These are phyloP conservation scores for Acer yangbiense DNA, from an alignment of 345 rosid genomes.

Conservation along the genomic window DNA sequence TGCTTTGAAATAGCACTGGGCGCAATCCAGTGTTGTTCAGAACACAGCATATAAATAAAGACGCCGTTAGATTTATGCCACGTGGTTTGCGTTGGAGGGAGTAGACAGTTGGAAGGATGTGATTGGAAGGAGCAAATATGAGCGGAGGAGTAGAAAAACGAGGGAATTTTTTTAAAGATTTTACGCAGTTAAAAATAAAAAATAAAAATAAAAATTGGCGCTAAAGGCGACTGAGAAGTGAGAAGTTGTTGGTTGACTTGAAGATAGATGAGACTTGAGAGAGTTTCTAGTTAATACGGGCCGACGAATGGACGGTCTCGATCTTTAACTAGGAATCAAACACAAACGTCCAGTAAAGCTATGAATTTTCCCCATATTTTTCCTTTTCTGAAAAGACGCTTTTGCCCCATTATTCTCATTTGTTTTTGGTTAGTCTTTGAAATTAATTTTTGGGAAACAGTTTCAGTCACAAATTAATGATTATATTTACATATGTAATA, in stretches of 20 bases:
- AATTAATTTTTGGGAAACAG: too few species aligned
- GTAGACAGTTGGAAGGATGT: neutral
- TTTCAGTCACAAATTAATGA: too few species aligned
- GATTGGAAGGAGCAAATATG: neutral
- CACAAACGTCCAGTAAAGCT: neutral
- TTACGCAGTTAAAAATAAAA: conserved; percentile 7
- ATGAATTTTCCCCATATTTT: neutral
- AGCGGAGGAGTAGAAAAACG: neutral
- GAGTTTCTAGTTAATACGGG: neutral
- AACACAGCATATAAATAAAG: neutral
- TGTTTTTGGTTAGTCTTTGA: neutral
- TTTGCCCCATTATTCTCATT: neutral
- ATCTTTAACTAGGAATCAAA: neutral
- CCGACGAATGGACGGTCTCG: neutral
- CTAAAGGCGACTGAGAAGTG: conserved; percentile 14
- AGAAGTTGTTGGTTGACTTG: conserved; percentile 23
- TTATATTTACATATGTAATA: too few species aligned
- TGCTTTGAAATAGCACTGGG: neutral
- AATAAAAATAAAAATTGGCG: conserved; percentile 30
- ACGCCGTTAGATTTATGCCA: conserved; percentile 7
- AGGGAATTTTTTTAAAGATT: conserved; percentile 10
- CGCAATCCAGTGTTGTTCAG: neutral
- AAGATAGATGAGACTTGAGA: neutral
- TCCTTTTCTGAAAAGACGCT: neutral
- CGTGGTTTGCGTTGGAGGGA: conserved; percentile 12